Base-by-base conservation (phyloP, 2,329 filamentous ascomycete species). In the Aspergillus tanneri region DNA sequence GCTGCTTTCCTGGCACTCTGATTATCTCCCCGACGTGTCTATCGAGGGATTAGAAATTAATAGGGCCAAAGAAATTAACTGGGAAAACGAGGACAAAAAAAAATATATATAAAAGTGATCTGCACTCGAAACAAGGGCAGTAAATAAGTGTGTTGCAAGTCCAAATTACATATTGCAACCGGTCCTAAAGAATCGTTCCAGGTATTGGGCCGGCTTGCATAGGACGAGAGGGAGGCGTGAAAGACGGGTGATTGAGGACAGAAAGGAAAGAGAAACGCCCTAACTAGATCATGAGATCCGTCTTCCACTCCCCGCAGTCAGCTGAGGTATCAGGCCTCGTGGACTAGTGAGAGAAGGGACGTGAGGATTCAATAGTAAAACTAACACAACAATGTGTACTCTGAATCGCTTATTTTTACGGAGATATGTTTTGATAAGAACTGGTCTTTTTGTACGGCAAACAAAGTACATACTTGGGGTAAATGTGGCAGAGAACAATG, bases 281-380 rank as follows among this genome's bases (percentile, higher is more conserved):
- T 45, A 30, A 41, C 34, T 44, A 49, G 49, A 56, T 56, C 55
- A 56, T 54, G 49, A 50, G 54, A 56, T 58, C 53, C 52, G 49
- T 44, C 27, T 37, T n/a, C n/a, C 39, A 41, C 47, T 50, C 52
- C 49, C 56, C 51, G 54, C 54, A 54, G 54, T 58, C 55, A 53
- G 51, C 49, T 54, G 55, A 52, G 43, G 41, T 46, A 40, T 49
- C 37, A 35, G 38, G 30, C 30, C 21, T 38, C 28, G 28, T 46
- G 30, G 8, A 34, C 9, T 34, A 34, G 3, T 19, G 14, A n/a
- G 35, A 28, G 18, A 41, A 16, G 24, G 8, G 21, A 10, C 8
- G 24, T 3, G 9, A 36, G 14, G 16, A 40, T 4, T 30, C 23
- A 32, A 44, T n/a, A n/a, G n/a, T n/a, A n/a, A n/a, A n/a, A n/a